These are phyloP conservation scores for Pleurostoma richardsiae DNA, from an alignment of 2,329 filamentous ascomycete genomes.

Conservation along the genomic window DNA sequence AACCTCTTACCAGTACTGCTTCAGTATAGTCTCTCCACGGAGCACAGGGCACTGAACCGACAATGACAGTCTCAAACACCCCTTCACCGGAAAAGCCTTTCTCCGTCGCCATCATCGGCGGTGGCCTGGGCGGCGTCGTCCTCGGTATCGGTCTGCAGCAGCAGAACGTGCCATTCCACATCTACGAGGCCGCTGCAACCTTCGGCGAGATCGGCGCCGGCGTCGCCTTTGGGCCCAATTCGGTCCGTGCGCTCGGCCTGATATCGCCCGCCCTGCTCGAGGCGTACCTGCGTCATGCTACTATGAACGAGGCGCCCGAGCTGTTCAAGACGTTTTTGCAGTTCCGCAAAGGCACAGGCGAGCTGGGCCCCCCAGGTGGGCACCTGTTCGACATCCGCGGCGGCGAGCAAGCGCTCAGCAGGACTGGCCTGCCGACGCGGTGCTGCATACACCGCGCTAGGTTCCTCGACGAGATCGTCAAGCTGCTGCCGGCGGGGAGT, in stretches of 20 bases:
- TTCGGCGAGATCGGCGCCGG: slow-evolving; percentile 57
- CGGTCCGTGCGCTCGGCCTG: slow-evolving; percentile 46
- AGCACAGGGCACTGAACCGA: neutral
- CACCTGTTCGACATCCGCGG: slow-evolving; percentile 7
- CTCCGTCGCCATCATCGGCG: slow-evolving; percentile 50
- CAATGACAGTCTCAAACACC: neutral
- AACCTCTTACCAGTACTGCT: too few species aligned
- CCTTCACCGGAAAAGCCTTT: slow-evolving; percentile 3
- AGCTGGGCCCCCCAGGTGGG: neutral
- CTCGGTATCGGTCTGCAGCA: slow-evolving; percentile 45
- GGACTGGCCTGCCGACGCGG: slow-evolving; percentile 5
- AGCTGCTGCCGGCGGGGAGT: slow-evolving; percentile 8
- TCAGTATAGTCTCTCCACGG: too few species aligned
- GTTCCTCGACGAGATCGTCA: slow-evolving; percentile 13
- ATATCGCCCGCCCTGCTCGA: slow-evolving; percentile 39
- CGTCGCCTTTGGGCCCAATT: slow-evolving; percentile 51
- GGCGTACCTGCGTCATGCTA: slow-evolving; percentile 31
- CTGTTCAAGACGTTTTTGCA: slow-evolving; percentile 2
- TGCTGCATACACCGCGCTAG: slow-evolving; percentile 9
- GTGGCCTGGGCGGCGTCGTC: slow-evolving; percentile 51
- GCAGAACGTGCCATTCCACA: slow-evolving; percentile 25
- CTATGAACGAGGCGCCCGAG: slow-evolving; percentile 10
- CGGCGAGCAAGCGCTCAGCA: slow-evolving; percentile 4
- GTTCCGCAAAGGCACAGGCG: neutral
- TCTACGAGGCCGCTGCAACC: slow-evolving; percentile 50